Evolutionary conservation across 345 rosid species (phyloP), one percentile per base, ranked within the genome.

Genomic region (Salix arbutifolia): DNA sequence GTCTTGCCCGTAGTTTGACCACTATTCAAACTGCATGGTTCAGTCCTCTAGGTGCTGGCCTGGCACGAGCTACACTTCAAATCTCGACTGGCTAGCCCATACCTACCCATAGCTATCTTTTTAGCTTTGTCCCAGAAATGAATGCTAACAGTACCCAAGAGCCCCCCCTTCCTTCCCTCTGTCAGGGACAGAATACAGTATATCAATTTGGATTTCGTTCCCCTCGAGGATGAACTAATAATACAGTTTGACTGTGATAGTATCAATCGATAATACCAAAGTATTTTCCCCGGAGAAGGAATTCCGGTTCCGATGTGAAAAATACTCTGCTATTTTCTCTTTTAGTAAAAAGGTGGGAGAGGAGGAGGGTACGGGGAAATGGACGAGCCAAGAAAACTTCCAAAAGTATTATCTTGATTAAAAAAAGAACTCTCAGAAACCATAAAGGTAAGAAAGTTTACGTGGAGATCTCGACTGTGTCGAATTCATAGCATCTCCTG

Each of bases 51-150:
- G 56, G 78, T 30, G 30, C 35, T 2, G 19, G 25, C 64, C 30
- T 52, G 64, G 65, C 82, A 76, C 75, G 82, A 69, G 82, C 48
- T 8, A 23, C 16, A 33, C 77, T 68, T 42, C 80, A 76, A 64
- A 61, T 67, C 28, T 42, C 77, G 65, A 75, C 77, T 42, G 64
- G 21, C 26, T 21, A 26, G 74, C 64, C 50, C 65, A 21, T 37
- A 38, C 74, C 26, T 74, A 18, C 4, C 6, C 58, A 52, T 3
- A n/a, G 60, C 37, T 30, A 26, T 21, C 17, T 35, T 2, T 9
- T 1, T 21, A 28, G 8, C 37, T n/a, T 10, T 58, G 28, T 8
- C 14, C 28, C 23, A 12, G 23, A n/a, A 23, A 23, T 23, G 2
- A 25, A 56, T 56, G 62, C 62, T 56, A 10, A 0, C 3, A n/a